Conservation (phyloP, 1,284 basidiomycete species). For the Pisolithus thermaeus region DNA sequence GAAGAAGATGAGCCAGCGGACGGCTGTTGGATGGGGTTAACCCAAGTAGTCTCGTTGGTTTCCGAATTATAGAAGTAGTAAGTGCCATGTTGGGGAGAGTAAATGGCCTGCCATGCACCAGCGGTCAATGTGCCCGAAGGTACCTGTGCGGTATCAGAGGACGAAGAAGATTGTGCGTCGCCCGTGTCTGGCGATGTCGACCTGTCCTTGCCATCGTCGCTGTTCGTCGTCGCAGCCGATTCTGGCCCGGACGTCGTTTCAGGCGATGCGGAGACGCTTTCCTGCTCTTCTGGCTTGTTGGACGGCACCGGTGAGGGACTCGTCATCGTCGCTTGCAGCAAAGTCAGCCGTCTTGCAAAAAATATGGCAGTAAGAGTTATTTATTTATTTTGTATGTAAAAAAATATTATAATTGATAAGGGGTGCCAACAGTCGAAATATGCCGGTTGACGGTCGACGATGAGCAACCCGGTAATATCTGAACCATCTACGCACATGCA, state of each 20-base stretch:
- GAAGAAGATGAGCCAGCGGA: slow-evolving; percentile 22
- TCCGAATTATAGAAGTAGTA: slow-evolving; percentile 86
- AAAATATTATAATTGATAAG: neutral
- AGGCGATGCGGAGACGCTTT: neutral
- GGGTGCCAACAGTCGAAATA: neutral
- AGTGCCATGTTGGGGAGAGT: slow-evolving; percentile 72
- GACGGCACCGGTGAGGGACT: neutral
- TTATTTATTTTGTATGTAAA: neutral
- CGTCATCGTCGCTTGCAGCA: neutral
- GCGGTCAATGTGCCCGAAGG: slow-evolving; percentile 19
- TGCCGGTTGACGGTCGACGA: neutral
- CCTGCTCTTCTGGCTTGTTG: neutral
- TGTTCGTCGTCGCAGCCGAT: neutral
- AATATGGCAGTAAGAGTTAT: neutral
- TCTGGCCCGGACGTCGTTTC: neutral
- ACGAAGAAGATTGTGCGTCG: neutral
- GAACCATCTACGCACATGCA: neutral
- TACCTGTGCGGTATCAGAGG: slow-evolving; percentile 2
- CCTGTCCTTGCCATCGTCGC: neutral
- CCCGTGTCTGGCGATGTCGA: neutral
- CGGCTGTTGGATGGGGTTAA: slow-evolving; percentile 63
- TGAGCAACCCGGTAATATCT: neutral
- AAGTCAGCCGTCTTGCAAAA: no score
- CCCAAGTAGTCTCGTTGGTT: slow-evolving; percentile 85
- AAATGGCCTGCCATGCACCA: slow-evolving; percentile 80